Evolutionary conservation across 495 filamentous ascomycete genomes (phyloP).

Genomic region (Diplogelasinospora grovesii): DNA sequence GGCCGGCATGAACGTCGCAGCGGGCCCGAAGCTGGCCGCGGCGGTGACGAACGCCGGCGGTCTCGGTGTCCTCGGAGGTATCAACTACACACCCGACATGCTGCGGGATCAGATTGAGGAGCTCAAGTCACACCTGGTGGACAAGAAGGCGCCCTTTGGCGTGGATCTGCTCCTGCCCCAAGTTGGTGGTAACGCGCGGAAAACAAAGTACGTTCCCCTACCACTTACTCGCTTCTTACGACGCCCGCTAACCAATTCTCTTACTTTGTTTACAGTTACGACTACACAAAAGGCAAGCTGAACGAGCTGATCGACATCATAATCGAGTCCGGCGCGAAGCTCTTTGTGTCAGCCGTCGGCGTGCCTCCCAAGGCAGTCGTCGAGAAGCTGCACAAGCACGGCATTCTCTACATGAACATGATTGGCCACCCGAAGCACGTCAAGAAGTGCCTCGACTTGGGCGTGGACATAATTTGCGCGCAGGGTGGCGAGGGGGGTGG

Average conservation of each 20-base stretch:
- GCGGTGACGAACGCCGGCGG: constrained; percentile 97
- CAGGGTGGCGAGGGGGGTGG: constrained; percentile 81
- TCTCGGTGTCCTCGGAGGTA: constrained; percentile 91
- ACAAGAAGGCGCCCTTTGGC: constrained; percentile 98
- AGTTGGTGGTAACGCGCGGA: constrained; percentile 85
- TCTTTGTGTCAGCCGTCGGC: constrained; percentile 96
- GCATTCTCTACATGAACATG: constrained; percentile 99
- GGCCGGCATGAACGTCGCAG: constrained; percentile 98
- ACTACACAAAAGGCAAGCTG: constrained; percentile 99
- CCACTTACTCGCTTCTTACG: not conserved
- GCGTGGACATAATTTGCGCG: constrained; percentile 82
- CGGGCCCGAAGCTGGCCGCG: constrained; percentile 92
- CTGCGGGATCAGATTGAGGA: constrained; percentile 89
- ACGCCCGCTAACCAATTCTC: not conserved
- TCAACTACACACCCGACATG: constrained; percentile 97
- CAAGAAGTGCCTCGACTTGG: constrained; percentile 81
- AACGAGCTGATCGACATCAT: constrained; percentile 84
- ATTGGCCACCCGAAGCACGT: constrained; percentile 99
- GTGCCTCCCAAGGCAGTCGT: constrained; percentile 86
- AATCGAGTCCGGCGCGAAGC: constrained; percentile 80
- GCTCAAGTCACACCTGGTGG: constrained; percentile 78
- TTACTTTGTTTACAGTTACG: constrained; percentile 58
- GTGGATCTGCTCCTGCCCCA: constrained; percentile 93
- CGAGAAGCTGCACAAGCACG: constrained; percentile 76
- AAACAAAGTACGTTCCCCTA: constrained; percentile 71